A percentile compares a stretch with the other conserved stretches of the same genome.
phyloP scores from a whole-genome alignment of 768 basidiomycete species.

The Agrocybe praecox region DNA sequence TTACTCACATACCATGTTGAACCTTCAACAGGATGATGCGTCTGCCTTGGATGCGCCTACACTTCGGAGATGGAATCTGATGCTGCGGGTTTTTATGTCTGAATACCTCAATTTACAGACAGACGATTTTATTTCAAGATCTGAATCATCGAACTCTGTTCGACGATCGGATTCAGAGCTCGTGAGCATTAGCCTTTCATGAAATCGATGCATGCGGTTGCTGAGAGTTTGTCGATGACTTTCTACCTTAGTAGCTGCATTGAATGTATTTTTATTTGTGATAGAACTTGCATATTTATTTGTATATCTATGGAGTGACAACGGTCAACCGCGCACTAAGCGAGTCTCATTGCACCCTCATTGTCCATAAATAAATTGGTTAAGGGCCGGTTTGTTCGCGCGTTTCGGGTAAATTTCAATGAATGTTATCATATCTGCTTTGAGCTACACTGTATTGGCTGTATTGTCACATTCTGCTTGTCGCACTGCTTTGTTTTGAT shows the following conservation, averaged over 20 bases:
- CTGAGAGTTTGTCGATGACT: background rate
- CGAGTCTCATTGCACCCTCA: too few species aligned
- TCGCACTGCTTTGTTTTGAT: slow-evolving; percentile 20
- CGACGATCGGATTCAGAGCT: slow-evolving; percentile 47
- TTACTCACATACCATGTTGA: background rate
- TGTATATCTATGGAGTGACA: too few species aligned
- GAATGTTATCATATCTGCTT: slow-evolving; percentile 16
- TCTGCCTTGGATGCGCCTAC: slow-evolving; percentile 83
- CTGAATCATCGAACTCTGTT: slow-evolving; percentile 23
- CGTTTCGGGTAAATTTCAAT: slow-evolving; percentile 26
- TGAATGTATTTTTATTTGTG: slow-evolving; percentile 4
- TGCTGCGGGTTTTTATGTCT: slow-evolving; percentile 84
- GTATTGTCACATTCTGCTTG: slow-evolving; percentile 14
- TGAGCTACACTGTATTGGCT: slow-evolving; percentile 5
- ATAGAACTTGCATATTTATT: background rate
- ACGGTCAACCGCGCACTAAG: too few species aligned
- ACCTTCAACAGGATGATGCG: slow-evolving; percentile 75
- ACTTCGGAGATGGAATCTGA: slow-evolving; percentile 86
- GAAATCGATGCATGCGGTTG: background rate
- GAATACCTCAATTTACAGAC: slow-evolving; percentile 85
- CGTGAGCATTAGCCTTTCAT: slow-evolving; percentile 29
- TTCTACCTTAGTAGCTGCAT: slow-evolving; percentile 17
- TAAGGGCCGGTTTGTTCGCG: slow-evolving; percentile 35
- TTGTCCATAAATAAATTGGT: slow-evolving; percentile 6
- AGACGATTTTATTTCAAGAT: slow-evolving; percentile 33